These are phyloP conservation scores for Toxicodendron radicans DNA, from an alignment of 345 rosid genomes.

Conservation along the genomic window DNA sequence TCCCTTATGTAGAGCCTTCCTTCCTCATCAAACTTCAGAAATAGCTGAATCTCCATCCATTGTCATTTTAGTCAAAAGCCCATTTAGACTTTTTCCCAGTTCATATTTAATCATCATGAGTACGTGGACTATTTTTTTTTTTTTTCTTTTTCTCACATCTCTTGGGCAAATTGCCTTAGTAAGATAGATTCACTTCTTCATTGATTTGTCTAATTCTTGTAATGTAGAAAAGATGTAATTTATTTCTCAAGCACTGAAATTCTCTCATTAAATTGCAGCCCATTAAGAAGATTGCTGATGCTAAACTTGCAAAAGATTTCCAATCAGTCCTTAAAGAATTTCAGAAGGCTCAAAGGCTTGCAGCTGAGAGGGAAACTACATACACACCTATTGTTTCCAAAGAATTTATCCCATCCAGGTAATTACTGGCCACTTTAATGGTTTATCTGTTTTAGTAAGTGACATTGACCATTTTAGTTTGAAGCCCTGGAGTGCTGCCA, in stretches of 20 bases:
- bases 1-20: not conserved
- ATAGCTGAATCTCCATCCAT: not conserved
- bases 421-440: not conserved
- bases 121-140: too few relatives aligned
- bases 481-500: not conserved
- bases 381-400: conserved; percentile 53
- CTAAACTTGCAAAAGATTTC: conserved; percentile 77
- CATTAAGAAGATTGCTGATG: conserved; percentile 67
- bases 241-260: not conserved
- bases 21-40: not conserved
- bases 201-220: not conserved
- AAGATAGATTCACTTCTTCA: not conserved
- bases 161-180: not conserved
- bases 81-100: not conserved
- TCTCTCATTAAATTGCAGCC: conserved; percentile 41
- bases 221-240: not conserved
- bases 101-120: not conserved
- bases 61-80: not conserved
- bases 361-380: conserved; percentile 65
- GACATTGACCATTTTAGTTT: not conserved
- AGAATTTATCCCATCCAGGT: conserved; percentile 56
- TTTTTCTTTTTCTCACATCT: not conserved
- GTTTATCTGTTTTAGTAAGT: conserved; percentile 1
- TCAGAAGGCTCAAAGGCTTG: conserved; percentile 77
- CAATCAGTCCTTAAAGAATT: conserved; percentile 62